Evolutionary conservation across 768 basidiomycete genomes (phyloP).

Genomic region (Tephrocybe rancida): DNA sequence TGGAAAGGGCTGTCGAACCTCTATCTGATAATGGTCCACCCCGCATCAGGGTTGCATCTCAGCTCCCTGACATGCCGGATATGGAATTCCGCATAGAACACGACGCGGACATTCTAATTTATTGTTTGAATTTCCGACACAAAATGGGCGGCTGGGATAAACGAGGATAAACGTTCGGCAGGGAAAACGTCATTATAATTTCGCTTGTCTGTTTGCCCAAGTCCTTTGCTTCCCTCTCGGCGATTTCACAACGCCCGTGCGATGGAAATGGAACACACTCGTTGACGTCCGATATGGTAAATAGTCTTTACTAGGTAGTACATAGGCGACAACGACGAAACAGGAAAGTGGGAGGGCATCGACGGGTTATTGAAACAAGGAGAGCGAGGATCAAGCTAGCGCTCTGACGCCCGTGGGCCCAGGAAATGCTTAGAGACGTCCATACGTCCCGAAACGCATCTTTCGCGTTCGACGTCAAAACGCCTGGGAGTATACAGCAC

Average conservation of each 20-base stretch:
- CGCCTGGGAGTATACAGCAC: not conserved
- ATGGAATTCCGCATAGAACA: conserved; percentile 12
- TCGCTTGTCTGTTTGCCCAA: not conserved
- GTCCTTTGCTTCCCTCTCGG: not conserved
- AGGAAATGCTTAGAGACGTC: not conserved
- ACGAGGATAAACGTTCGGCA: conserved; percentile 1
- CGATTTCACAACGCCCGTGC: not conserved
- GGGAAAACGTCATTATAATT: not conserved
- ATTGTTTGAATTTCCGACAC: not conserved
- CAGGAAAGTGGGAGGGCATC: not conserved
- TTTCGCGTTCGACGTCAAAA: not conserved
- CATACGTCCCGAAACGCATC: not conserved
- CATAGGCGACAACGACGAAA: no score
- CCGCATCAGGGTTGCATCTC: no score
- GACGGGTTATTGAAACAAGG: conserved; percentile 5
- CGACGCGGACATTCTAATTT: not conserved
- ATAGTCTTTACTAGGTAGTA: no score
- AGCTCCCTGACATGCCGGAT: conserved; percentile 3
- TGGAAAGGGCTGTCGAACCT: no score
- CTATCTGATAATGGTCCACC: no score
- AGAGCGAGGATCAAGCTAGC: not conserved
- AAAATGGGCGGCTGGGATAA: not conserved
- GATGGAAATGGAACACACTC: no score
- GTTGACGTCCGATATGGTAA: no score
- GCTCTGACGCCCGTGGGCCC: not conserved